phyloP scores from a whole-genome alignment of 495 filamentous ascomycete genomes.

The Tricharina praecox region DNA sequence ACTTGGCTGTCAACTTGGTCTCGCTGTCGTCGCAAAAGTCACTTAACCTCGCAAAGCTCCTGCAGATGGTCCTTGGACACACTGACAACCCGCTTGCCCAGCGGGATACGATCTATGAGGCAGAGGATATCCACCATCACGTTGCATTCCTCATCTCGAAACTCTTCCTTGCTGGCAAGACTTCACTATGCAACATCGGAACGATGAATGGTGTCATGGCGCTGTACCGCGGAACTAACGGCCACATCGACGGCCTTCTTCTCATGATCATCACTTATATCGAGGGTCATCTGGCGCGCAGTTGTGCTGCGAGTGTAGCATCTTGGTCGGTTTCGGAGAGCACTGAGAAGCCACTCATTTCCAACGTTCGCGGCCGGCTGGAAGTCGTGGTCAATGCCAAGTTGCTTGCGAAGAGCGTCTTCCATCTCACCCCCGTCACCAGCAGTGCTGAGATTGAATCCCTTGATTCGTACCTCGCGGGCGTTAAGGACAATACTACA shows the following conservation, averaged over 20 bases:
- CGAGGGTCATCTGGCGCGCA: conserved; percentile 18
- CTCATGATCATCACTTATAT: conserved; percentile 18
- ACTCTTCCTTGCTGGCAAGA: conserved; percentile 14
- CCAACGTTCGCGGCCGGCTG: conserved; percentile 16
- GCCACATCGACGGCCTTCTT: conserved; percentile 15
- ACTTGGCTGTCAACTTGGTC: conserved; percentile 15
- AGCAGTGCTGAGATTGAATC: neutral
- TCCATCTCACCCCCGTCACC: conserved; percentile 1
- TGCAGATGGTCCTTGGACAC: conserved; percentile 24
- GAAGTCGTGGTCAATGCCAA: conserved; percentile 16
- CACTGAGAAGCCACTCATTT: conserved; percentile 18
- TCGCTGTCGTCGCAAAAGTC: conserved; percentile 16
- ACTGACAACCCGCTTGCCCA: conserved; percentile 16
- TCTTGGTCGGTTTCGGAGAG: conserved; percentile 19
- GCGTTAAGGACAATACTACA: neutral
- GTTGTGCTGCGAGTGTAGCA: conserved; percentile 11
- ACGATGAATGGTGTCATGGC: conserved; percentile 21
- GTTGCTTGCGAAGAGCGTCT: conserved; percentile 15
- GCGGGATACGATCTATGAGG: conserved; percentile 3
- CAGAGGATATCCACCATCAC: conserved; percentile 13
- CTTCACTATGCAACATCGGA: conserved; percentile 16
- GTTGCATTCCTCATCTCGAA: conserved; percentile 17
- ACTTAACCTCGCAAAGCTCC: conserved; percentile 19
- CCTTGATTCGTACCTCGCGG: neutral
- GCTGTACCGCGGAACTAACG: conserved; percentile 19